Evolutionary conservation across 169 alveolate genomes (phyloP), one percentile per base, ranked within the genome.

Genomic region (Eimeria praecox): DNA sequence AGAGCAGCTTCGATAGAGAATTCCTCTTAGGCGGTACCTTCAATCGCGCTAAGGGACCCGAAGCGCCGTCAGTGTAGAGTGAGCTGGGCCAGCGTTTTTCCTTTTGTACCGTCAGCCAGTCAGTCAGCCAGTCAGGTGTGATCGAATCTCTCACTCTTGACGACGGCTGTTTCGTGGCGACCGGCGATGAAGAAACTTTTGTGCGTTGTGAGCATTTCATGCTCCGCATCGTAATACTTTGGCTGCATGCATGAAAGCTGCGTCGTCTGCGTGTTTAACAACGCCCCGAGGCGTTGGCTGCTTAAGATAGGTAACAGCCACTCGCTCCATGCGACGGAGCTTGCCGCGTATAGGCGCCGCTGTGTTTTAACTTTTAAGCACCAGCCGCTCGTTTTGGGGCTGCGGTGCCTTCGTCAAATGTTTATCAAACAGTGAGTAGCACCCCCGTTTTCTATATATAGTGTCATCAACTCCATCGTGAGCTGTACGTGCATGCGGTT

Each of bases 41-140:
- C 95, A 87, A 30, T 44, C 89, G 94, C 30, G 94, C 96, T 2
- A 94, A 94, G 85, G 94, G 96, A 3, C 95, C 95, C 33, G 96
- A 80, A 54, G 95, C 85, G 40, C 87, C 92, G 44, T 38, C 92
- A 0, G 92, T 85, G 1, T 85, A 54, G 52, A n/a, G 27, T 14
- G 5, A 52, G 49, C 75, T 6, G 54, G 49, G 91, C 24, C 52
- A n/a, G n/a, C 35, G 46, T 83, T 78, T 78, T 42, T 78, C 40
- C 40, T 18, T 24, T 73, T 30, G 69, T n/a, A 59, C 85, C 62
- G 40, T 78, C 86, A 14, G 38, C 64, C 46, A 27, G 82, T 30
- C 69, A 59, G 20, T 59, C 69, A 59, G 20, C 22, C 62, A 52
- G 9, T 52, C 62, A 52, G 62, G 62, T 52, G 9, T 52, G 62